Conservation (phyloP, 129 eudicot species). For the Smallanthus sonchifolius region DNA sequence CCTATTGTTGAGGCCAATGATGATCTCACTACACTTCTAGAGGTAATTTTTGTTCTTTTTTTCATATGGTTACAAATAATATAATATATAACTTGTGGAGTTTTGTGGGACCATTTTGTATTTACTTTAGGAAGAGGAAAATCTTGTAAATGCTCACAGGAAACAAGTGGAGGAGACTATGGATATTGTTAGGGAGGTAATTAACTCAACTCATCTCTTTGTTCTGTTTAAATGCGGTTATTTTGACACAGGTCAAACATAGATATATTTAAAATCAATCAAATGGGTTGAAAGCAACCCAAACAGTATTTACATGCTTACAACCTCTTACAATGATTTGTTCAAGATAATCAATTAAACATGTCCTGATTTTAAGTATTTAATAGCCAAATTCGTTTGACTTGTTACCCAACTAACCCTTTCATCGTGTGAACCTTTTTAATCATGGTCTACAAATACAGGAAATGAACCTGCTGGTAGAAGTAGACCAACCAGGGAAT, state of each 20-base stretch:
- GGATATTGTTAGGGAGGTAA: constrained; percentile 61
- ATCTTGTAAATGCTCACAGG: constrained; percentile 59
- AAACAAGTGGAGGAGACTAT: constrained; percentile 66
- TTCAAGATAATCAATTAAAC: background rate
- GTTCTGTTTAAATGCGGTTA: background rate
- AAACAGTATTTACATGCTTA: background rate
- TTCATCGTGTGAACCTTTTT: background rate
- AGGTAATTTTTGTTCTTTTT: constrained; percentile 31
- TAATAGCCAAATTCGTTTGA: background rate
- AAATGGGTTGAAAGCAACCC: background rate
- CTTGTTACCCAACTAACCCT: background rate
- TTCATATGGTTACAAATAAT: background rate
- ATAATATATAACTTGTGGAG: background rate
- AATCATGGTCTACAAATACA: constrained; percentile 10
- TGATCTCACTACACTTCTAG: constrained; percentile 43
- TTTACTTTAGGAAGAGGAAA: constrained; percentile 59
- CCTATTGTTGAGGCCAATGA: constrained; percentile 27
- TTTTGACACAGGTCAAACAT: background rate
- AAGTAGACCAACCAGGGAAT: constrained; percentile 64
- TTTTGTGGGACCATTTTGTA: background rate
- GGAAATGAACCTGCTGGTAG: constrained; percentile 66
- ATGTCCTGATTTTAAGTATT: background rate
- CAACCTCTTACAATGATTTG: background rate
- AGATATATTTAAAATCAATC: background rate
- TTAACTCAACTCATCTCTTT: background rate